Evolutionary conservation across 805 yeast species (phyloP).

Genomic region (Zygotorulaspora chibaensis): DNA sequence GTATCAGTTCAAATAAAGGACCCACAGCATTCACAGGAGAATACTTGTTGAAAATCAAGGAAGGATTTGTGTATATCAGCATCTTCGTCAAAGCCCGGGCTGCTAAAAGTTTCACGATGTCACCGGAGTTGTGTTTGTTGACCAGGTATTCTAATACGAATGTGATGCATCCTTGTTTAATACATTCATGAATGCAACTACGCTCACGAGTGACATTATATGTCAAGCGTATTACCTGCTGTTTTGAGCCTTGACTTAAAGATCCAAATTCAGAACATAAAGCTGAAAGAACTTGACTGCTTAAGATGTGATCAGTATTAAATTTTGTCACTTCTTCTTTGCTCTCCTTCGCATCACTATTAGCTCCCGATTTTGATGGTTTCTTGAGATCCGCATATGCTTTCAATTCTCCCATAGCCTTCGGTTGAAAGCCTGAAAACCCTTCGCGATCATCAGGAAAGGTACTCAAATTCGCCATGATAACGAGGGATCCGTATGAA

Average conservation of each 20-base stretch:
- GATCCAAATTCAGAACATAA: constrained; percentile 13
- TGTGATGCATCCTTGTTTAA: constrained; percentile 46
- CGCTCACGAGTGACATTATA: constrained; percentile 31
- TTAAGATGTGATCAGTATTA: constrained; percentile 20
- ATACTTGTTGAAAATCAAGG: constrained; percentile 39
- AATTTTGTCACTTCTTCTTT: constrained; percentile 22
- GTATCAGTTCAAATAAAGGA: constrained; percentile 42
- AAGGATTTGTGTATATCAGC: constrained; percentile 45
- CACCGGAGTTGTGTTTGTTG: constrained; percentile 13
- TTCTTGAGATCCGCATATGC: constrained; percentile 32
- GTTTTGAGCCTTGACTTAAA: constrained; percentile 25
- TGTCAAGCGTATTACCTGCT: constrained; percentile 33
- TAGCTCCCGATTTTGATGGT: constrained; percentile 17
- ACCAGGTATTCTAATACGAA: constrained; percentile 38
- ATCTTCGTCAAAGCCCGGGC: constrained; percentile 43
- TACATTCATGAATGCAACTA: constrained; percentile 29
- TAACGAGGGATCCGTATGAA: constrained; percentile 34
- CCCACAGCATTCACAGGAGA: constrained; percentile 42
- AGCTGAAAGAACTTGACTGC: constrained; percentile 20
- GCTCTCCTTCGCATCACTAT: constrained; percentile 13
- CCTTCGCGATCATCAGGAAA: constrained; percentile 18
- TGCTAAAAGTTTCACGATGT: constrained; percentile 34
- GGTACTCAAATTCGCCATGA: constrained; percentile 34
- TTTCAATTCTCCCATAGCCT: constrained; percentile 29
- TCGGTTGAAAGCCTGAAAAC: constrained; percentile 12